A percentile compares a stretch with the other conserved stretches of the same genome.
phyloP scores from a whole-genome alignment of 2,329 filamentous ascomycete genomes.

The Penicillium sp. region DNA sequence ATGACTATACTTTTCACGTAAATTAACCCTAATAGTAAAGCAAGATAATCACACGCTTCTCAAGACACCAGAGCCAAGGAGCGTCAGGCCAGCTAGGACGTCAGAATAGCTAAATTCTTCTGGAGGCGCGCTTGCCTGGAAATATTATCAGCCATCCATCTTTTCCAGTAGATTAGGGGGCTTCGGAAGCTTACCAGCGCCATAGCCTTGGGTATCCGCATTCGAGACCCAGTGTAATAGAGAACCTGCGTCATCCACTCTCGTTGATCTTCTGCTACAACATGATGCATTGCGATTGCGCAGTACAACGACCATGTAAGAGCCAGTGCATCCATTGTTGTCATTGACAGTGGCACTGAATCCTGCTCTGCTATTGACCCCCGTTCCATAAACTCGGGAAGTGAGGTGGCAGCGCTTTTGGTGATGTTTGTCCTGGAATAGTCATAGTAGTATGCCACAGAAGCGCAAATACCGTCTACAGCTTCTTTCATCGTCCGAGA shows the following conservation, averaged over 20 bases:
- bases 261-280: background rate
- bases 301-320: constrained; percentile 3
- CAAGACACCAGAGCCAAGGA: background rate
- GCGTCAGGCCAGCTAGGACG: background rate
- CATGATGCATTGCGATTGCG: background rate
- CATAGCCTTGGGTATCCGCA: constrained; percentile 8
- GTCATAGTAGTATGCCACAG: background rate
- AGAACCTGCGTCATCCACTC: background rate
- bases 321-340: background rate
- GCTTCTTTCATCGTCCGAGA: background rate
- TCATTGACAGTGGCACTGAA: background rate
- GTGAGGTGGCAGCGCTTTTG: background rate
- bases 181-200: background rate
- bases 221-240: background rate
- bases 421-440: background rate
- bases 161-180: background rate
- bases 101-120: background rate
- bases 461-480: constrained; percentile 2
- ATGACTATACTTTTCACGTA: background rate
- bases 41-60: background rate
- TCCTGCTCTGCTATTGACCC: background rate
- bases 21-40: background rate
- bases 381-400: background rate
- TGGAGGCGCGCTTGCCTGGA: background rate
- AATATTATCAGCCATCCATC: background rate